Base-by-base conservation (phyloP, 139 green algal species). In the Astrephomene gubernaculifera region DNA sequence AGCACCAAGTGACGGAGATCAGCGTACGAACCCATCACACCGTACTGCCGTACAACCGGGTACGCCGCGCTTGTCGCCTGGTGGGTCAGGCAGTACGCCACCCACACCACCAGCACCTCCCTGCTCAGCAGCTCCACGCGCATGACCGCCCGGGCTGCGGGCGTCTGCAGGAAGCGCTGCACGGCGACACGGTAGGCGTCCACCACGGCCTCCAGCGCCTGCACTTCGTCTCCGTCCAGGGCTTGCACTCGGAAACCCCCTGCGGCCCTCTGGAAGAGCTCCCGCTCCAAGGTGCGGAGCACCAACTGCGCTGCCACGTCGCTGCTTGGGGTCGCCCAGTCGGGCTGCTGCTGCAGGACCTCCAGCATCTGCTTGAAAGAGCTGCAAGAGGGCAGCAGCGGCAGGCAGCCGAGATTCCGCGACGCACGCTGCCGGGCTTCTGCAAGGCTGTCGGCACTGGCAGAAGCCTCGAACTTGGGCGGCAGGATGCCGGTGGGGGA, bases 1-100 rank as follows among this genome's bases (percentile, higher is more conserved):
- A 94, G 91, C 82, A 92, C 78, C 53, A 94, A 70, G 71, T 94
- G 91, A 63, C 73, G 53, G 63, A 94, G 79, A 27, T 91, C 88
- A 25, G 67, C 0, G 54, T 71, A 86, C 39, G 63, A 1, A 65
- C 91, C 52, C 0, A 35, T 53, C 8, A 89, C 78, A 1, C 82
- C 74, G 35, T 89, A 93, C 6, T 21, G 31, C 21, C 22, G 38
- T 22, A 91, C 70, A 4, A 78, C 29, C 9, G 81, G 53, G 43
- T 89, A 79, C 60, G 57, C 38, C 45, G 27, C 19, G 9, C 4
- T 8, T 0, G 71, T 49, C 17, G 82, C 74, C 1, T 78, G 57
- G 36, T 87, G 68, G 9, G 44, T 68, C 0, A 91, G 39, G 88
- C 91, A 94, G 75, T 89, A 89, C 0, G 79, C 87, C 10, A 82